A percentile compares a stretch with the other conserved stretches of the same genome.
These are phyloP conservation scores for Corchorus capsularis DNA, from an alignment of 345 rosid genomes.

Conservation along the genomic window DNA sequence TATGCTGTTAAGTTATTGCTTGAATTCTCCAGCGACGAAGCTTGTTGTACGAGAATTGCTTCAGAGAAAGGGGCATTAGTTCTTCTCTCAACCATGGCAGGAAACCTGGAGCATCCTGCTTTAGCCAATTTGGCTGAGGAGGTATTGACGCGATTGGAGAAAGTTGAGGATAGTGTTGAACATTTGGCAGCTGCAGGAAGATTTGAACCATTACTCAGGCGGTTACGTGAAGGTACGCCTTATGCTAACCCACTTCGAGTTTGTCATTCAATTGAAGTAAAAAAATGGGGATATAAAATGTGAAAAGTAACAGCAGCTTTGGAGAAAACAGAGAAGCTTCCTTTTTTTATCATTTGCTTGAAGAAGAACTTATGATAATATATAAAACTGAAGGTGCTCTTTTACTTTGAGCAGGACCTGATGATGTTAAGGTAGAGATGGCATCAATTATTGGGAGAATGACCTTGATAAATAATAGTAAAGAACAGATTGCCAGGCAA, in stretches of 20 bases:
- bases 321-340: not conserved
- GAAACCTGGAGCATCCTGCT: conserved; percentile 41
- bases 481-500: conserved; percentile 40
- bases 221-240: conserved; percentile 34
- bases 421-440: conserved; percentile 43
- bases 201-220: conserved; percentile 46
- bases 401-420: conserved; percentile 35
- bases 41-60: conserved; percentile 37
- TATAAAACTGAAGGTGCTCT: not conserved
- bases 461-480: conserved; percentile 43
- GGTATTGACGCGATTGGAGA: conserved; percentile 39
- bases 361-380: not conserved
- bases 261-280: conserved; percentile 2
- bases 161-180: conserved; percentile 32
- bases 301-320: not conserved
- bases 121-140: conserved; percentile 46
- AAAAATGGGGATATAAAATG: not conserved
- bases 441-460: conserved; percentile 43
- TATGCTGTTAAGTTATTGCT: conserved; percentile 44
- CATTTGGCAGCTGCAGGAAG: conserved; percentile 45
- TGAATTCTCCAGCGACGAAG: conserved; percentile 39
- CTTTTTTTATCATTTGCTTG: conserved; percentile 6
- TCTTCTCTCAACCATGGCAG: conserved; percentile 47
- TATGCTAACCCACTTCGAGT: conserved; percentile 8
- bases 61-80: conserved; percentile 49